phyloP scores from a whole-genome alignment of 257 asterid genomes.

The Rehmannia glutinosa region DNA sequence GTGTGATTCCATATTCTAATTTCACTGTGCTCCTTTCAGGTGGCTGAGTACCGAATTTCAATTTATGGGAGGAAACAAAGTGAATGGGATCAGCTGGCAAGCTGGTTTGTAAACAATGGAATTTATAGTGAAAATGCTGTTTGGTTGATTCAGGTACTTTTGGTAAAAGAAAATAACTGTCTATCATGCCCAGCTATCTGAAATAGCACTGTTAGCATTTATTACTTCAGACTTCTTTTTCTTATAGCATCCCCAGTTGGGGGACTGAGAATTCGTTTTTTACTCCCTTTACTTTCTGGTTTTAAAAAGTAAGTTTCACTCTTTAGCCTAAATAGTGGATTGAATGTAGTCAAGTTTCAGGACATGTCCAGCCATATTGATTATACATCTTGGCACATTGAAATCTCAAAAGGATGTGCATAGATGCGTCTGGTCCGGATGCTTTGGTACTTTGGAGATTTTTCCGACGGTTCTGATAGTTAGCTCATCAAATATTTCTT shows the following conservation, averaged over 20 bases:
- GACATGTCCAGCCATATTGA: neutral
- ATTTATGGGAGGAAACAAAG: slow-evolving; percentile 90
- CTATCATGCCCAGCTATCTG: slow-evolving; percentile 6
- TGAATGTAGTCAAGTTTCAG: neutral
- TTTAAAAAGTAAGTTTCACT: neutral
- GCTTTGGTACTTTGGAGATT: neutral
- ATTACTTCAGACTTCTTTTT: neutral
- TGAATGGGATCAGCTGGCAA: slow-evolving; percentile 95
- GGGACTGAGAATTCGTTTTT: neutral
- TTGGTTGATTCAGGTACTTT: slow-evolving; percentile 89
- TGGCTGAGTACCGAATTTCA: slow-evolving; percentile 92
- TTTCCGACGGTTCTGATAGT: neutral
- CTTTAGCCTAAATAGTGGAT: neutral
- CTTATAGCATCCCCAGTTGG: neutral
- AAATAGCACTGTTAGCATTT: neutral
- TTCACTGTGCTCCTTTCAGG: slow-evolving; percentile 35
- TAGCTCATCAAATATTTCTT: neutral
- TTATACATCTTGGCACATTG: neutral
- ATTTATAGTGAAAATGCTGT: slow-evolving; percentile 78
- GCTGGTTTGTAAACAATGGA: slow-evolving; percentile 83
- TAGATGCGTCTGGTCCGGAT: neutral
- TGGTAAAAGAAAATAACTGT: neutral
- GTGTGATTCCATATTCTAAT: slow-evolving; percentile 13
- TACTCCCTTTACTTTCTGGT: neutral
- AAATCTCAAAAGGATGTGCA: neutral